A percentile compares a stretch with the other conserved stretches of the same genome.
Evolutionary conservation across 495 filamentous ascomycete genomes (phyloP).

Genomic region (Penicillium tannophilum): DNA sequence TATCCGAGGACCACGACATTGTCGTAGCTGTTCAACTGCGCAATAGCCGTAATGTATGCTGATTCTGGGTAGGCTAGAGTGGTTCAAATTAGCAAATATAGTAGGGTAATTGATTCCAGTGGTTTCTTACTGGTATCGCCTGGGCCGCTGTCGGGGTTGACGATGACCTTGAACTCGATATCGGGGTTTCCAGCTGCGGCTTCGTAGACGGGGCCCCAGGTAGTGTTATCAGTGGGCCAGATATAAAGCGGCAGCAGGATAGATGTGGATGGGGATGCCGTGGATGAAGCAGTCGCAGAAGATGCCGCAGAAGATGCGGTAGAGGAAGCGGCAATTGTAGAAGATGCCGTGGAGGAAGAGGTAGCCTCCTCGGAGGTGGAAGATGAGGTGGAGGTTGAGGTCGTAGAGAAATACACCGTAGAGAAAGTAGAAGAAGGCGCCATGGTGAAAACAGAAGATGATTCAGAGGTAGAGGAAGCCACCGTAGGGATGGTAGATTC

Average conservation of each 20-base stretch:
- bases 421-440: neutral
- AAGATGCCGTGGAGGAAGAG: neutral
- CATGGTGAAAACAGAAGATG: neutral
- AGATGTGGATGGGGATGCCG: slow-evolving; percentile 7
- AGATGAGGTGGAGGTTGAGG: neutral
- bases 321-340: neutral
- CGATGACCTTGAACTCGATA: slow-evolving; percentile 43
- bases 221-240: slow-evolving; percentile 42
- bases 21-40: slow-evolving; percentile 40
- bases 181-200: slow-evolving; percentile 36
- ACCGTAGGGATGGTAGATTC: neutral
- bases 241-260: slow-evolving; percentile 54
- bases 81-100: neutral
- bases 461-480: neutral
- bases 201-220: slow-evolving; percentile 46
- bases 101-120: neutral
- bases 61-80: slow-evolving; percentile 26
- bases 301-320: slow-evolving; percentile 22
- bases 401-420: neutral
- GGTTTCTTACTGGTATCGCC: slow-evolving; percentile 28
- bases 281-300: neutral
- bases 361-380: no score
- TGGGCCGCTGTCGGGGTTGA: slow-evolving; percentile 53
- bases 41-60: slow-evolving; percentile 36
- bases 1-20: slow-evolving; percentile 54